These are phyloP conservation scores for Aphanomyces astaci DNA, from an alignment of 352 stramenopile species.

Conservation along the genomic window DNA sequence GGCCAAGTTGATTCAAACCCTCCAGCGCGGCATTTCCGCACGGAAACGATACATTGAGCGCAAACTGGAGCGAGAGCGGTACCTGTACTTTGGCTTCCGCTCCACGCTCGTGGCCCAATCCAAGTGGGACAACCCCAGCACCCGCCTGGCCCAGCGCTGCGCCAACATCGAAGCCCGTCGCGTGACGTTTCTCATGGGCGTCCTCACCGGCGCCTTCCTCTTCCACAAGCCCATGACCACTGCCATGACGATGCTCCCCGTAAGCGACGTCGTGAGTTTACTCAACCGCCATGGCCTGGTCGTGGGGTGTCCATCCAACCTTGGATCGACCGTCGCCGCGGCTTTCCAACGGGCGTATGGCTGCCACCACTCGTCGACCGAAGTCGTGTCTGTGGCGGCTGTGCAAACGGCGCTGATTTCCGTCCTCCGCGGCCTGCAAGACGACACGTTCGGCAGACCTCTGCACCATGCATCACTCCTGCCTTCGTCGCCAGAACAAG, in stretches of 20 bases:
- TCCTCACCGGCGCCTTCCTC: slow-evolving; percentile 36
- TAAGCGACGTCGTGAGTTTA: slow-evolving; percentile 35
- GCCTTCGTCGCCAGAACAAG: neutral
- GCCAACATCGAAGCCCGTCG: slow-evolving; percentile 36
- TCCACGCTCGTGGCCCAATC: slow-evolving; percentile 42
- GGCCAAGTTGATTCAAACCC: slow-evolving; percentile 41
- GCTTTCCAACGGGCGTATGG: slow-evolving; percentile 24
- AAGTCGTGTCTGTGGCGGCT: neutral
- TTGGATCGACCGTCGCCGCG: slow-evolving; percentile 38
- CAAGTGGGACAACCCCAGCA: slow-evolving; percentile 40
- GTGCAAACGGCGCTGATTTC: slow-evolving; percentile 12
- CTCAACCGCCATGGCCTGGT: slow-evolving; percentile 58
- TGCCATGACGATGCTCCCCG: slow-evolving; percentile 32
- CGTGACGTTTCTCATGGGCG: slow-evolving; percentile 61
- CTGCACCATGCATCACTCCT: slow-evolving; percentile 26
- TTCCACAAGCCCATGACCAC: slow-evolving; percentile 28
- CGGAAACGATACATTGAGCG: slow-evolving; percentile 44
- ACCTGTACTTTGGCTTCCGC: slow-evolving; percentile 58
- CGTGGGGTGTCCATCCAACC: slow-evolving; percentile 42
- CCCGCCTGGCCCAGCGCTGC: slow-evolving; percentile 32
- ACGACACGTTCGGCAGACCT: slow-evolving; percentile 57
- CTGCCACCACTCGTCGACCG: neutral
- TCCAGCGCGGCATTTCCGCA: slow-evolving; percentile 56
- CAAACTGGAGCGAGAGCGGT: slow-evolving; percentile 48
- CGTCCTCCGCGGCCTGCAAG: slow-evolving; percentile 43